phyloP scores from a whole-genome alignment of 2,329 filamentous ascomycete species.

The Emydomyces testavorans region DNA sequence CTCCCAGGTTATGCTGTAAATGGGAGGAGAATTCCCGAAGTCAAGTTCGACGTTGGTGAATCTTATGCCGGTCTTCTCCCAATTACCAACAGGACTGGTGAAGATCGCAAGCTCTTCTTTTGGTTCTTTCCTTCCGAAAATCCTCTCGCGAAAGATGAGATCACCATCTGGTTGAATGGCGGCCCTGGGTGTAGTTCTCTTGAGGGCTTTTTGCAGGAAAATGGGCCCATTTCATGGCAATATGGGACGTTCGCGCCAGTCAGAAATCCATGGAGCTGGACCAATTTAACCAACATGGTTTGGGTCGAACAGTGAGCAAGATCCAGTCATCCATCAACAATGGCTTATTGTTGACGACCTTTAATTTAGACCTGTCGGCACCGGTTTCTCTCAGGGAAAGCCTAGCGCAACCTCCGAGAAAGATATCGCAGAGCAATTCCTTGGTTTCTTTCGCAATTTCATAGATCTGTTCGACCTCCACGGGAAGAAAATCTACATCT shows the following conservation, averaged over 20 bases:
- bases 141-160: slow-evolving; percentile 35
- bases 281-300: slow-evolving; percentile 63
- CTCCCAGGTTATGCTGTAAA: slow-evolving; percentile 51
- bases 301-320: slow-evolving; percentile 56
- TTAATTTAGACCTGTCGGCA: slow-evolving; percentile 40
- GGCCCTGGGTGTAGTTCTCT: slow-evolving; percentile 48
- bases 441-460: slow-evolving; percentile 71
- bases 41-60: slow-evolving; percentile 54
- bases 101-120: slow-evolving; percentile 39
- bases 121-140: slow-evolving; percentile 41
- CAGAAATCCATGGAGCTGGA: slow-evolving; percentile 61
- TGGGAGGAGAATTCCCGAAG: slow-evolving; percentile 53
- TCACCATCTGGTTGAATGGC: slow-evolving; percentile 41
- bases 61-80: slow-evolving; percentile 43
- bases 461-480: slow-evolving; percentile 58
- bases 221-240: slow-evolving; percentile 62
- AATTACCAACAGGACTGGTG: slow-evolving; percentile 39
- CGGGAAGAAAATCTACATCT: slow-evolving; percentile 58
- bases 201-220: slow-evolving; percentile 62
- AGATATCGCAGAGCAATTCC: slow-evolving; percentile 59
- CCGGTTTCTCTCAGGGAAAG: slow-evolving; percentile 57
- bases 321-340: neutral
- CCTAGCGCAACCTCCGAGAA: slow-evolving; percentile 54
- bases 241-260: slow-evolving; percentile 53
- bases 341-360: neutral